Percentiles rank a stretch among this genome's conserved stretches.
Evolutionary conservation across 495 filamentous ascomycete species (phyloP).

Genomic region (Tuber calosporum): DNA sequence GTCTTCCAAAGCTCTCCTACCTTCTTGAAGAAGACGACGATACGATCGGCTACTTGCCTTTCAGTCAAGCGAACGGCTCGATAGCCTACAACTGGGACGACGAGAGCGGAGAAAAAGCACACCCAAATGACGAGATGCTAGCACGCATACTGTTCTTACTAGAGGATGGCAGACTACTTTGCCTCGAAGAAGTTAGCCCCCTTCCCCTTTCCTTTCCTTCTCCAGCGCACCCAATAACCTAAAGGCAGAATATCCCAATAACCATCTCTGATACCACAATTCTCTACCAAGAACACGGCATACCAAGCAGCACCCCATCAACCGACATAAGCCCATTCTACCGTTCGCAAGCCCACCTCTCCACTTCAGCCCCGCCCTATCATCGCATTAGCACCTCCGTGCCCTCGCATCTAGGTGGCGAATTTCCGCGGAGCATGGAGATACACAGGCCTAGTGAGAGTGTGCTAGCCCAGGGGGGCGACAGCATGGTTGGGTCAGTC

Average conservation of each 20-base stretch:
- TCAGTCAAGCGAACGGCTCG: slow-evolving; percentile 43
- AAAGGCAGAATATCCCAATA: slow-evolving; percentile 38
- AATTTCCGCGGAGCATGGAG: slow-evolving; percentile 26
- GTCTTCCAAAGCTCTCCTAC: slow-evolving; percentile 57
- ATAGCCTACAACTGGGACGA: slow-evolving; percentile 47
- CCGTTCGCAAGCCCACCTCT: slow-evolving; percentile 20
- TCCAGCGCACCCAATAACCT: not conserved
- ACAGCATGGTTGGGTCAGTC: slow-evolving; percentile 36
- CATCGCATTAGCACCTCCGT: slow-evolving; percentile 22
- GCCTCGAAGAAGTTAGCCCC: slow-evolving; percentile 49
- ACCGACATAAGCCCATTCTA: slow-evolving; percentile 40
- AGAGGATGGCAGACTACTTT: slow-evolving; percentile 56
- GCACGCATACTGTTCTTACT: slow-evolving; percentile 62
- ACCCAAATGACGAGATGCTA: slow-evolving; percentile 64
- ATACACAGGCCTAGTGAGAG: slow-evolving; percentile 28
- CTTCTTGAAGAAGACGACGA: slow-evolving; percentile 71
- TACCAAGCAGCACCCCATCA: slow-evolving; percentile 43
- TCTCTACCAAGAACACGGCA: slow-evolving; percentile 53
- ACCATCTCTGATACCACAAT: slow-evolving; percentile 50
- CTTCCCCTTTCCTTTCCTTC: not conserved
- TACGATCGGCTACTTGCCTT: slow-evolving; percentile 65
- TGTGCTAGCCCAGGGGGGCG: slow-evolving; percentile 37
- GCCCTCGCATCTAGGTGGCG: slow-evolving; percentile 20
- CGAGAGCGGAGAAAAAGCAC: slow-evolving; percentile 49
- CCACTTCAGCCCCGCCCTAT: slow-evolving; percentile 16